These are phyloP conservation scores for Tricholomella constricta DNA, from an alignment of 768 basidiomycete species.

Conservation along the genomic window DNA sequence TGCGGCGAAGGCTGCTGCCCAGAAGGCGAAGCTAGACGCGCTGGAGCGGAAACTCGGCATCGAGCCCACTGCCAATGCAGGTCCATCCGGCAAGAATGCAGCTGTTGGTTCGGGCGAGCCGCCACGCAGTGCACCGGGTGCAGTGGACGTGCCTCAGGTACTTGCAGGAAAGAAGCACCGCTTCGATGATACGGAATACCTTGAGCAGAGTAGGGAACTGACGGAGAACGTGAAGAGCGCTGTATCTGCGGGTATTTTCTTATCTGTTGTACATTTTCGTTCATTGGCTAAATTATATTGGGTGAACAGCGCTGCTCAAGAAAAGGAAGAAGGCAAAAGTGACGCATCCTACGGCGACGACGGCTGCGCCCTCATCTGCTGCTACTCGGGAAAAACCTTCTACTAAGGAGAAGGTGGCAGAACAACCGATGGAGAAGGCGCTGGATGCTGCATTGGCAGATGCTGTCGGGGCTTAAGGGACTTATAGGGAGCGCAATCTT, in stretches of 20 bases:
- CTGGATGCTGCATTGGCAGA: constrained; percentile 10
- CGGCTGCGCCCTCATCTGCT: neutral
- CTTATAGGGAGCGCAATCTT: too few relatives aligned
- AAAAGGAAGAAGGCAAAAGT: constrained; percentile 74
- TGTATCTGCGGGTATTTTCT: constrained; percentile 71
- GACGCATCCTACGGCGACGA: constrained; percentile 25
- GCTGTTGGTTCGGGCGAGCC: constrained; percentile 30
- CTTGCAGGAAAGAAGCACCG: constrained; percentile 80
- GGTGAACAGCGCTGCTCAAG: constrained; percentile 59
- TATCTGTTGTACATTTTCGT: neutral
- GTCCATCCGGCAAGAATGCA: constrained; percentile 11
- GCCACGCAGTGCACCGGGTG: constrained; percentile 14
- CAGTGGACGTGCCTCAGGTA: constrained; percentile 42
- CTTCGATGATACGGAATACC: constrained; percentile 88
- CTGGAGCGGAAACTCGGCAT: constrained; percentile 86
- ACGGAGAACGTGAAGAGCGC: constrained; percentile 91
- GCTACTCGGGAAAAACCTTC: neutral
- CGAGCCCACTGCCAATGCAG: constrained; percentile 33
- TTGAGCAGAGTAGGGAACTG: constrained; percentile 90
- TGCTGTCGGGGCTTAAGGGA: constrained; percentile 16
- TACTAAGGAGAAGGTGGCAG: neutral
- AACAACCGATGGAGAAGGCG: neutral
- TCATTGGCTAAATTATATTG: constrained; percentile 3
- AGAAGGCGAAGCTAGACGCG: constrained; percentile 80
- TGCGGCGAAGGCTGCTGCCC: constrained; percentile 74